A percentile compares a stretch with the other conserved stretches of the same genome.
Conservation (phyloP, 305 asterid genomes). For the Nicotiana rustica region DNA sequence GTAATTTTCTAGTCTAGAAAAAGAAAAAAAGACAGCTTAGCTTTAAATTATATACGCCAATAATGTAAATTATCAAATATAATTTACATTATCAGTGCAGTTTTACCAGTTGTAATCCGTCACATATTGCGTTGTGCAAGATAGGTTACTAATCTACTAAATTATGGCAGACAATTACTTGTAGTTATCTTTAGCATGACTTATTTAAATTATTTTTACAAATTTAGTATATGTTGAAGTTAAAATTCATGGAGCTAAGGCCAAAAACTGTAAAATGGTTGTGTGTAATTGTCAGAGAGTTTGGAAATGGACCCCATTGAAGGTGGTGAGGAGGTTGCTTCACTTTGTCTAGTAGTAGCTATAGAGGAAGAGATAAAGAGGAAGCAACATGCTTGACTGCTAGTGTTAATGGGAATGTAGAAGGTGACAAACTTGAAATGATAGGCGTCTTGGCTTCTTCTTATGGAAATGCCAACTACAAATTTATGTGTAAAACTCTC, state of each 20-base stretch:
- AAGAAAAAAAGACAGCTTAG: neutral
- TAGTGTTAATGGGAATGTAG: conserved; percentile 7
- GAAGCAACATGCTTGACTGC: conserved; percentile 4
- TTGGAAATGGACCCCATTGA: neutral
- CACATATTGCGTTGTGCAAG: neutral
- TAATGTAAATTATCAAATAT: neutral
- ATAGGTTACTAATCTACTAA: neutral
- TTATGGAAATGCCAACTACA: neutral
- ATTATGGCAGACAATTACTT: too few relatives aligned
- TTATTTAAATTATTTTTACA: too few relatives aligned
- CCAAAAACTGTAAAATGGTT: too few relatives aligned
- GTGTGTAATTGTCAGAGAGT: too few relatives aligned
- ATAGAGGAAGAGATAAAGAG: neutral
- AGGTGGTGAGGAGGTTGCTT: neutral
- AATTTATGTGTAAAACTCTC: neutral
- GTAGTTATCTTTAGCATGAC: neutral
- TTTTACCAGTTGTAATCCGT: neutral
- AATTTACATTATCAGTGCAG: neutral
- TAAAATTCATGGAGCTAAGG: too few relatives aligned
- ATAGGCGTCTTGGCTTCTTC: neutral
- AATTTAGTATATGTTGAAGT: too few relatives aligned
- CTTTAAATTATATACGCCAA: neutral
- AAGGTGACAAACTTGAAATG: neutral
- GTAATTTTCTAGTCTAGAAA: conserved; percentile 9
- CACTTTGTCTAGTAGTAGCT: neutral